Evolutionary conservation across 2,329 filamentous ascomycete species (phyloP).

Genomic region (Tolypocladium endophyticum): DNA sequence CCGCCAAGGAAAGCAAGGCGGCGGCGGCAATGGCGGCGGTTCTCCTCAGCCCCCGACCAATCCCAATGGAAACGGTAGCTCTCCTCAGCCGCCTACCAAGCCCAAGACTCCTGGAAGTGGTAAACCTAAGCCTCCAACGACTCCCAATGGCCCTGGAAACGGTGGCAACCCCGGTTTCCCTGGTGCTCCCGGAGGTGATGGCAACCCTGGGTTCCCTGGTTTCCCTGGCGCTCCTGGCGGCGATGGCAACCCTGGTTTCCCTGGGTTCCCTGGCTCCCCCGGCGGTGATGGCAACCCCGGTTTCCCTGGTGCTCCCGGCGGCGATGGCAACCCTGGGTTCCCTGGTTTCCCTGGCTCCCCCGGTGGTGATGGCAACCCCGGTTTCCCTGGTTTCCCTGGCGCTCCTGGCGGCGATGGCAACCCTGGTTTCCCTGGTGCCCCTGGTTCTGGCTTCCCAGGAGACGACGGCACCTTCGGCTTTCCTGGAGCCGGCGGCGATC

Average conservation of each 20-base stretch:
- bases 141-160: too few relatives aligned
- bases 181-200: background rate
- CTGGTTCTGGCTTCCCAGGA: too few relatives aligned
- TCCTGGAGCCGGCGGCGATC: background rate
- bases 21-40: background rate
- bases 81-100: background rate
- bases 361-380: too few relatives aligned
- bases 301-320: background rate
- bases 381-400: too few relatives aligned
- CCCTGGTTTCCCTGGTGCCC: too few relatives aligned
- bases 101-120: background rate
- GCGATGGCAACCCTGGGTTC: background rate
- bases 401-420: too few relatives aligned
- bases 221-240: too few relatives aligned
- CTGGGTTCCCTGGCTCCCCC: background rate
- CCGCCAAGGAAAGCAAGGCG: background rate
- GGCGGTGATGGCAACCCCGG: background rate
- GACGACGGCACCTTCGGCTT: too few relatives aligned
- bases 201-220: background rate
- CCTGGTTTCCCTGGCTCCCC: too few relatives aligned
- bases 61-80: background rate
- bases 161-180: background rate
- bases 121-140: too few relatives aligned
- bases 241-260: too few relatives aligned
- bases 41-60: background rate